phyloP scores from a whole-genome alignment of 371 early-diverging fungal species.

The Rhizopus microsporus region DNA sequence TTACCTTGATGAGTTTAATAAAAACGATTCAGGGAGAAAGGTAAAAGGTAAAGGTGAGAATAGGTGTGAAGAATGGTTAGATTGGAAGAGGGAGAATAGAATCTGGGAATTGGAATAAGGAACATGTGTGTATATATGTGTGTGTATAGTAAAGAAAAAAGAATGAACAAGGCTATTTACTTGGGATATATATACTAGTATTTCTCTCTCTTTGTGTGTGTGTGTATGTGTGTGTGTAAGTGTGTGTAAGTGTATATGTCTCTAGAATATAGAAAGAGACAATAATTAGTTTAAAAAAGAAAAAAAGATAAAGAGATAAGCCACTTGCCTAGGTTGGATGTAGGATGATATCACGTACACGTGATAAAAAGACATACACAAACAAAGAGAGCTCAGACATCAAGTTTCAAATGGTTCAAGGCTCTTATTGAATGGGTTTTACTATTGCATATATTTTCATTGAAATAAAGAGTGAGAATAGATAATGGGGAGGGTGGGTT shows the following conservation, averaged over 20 bases:
- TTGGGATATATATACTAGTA: background rate
- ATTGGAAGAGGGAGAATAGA: background rate
- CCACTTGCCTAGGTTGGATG: too few relatives aligned
- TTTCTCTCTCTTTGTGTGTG: background rate
- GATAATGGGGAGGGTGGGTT: background rate
- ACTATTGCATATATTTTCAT: slow-evolving; percentile 4
- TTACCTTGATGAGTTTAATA: too few relatives aligned
- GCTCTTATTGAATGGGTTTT: slow-evolving; percentile 8
- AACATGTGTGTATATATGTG: background rate
- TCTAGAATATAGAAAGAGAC: too few relatives aligned
- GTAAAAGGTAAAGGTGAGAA: background rate
- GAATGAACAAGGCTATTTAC: slow-evolving; percentile 4
- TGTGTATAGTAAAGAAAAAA: background rate
- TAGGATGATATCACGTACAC: background rate
- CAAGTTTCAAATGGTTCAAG: slow-evolving; percentile 4
- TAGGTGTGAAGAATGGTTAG: background rate
- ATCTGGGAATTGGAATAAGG: too few relatives aligned
- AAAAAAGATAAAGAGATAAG: too few relatives aligned
- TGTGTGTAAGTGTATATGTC: too few relatives aligned
- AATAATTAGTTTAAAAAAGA: too few relatives aligned
- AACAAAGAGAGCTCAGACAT: background rate
- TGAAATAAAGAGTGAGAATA: too few relatives aligned
- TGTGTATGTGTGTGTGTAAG: background rate
- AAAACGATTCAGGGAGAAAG: background rate
- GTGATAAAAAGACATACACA: too few relatives aligned